phyloP scores from a whole-genome alignment of 345 rosid genomes.

The Salix udensis region DNA sequence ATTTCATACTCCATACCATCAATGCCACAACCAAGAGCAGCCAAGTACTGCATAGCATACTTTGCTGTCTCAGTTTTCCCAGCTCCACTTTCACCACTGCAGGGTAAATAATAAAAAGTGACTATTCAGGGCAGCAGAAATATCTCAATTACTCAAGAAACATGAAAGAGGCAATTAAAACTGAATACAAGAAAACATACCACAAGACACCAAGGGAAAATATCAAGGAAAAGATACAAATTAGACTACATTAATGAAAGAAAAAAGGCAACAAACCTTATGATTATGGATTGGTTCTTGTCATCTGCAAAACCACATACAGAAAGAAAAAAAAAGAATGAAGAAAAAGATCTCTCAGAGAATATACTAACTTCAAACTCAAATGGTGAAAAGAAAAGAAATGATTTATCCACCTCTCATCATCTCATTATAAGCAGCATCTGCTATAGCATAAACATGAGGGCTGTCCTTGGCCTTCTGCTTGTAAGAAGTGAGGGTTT shows the following conservation, averaged over 20 bases:
- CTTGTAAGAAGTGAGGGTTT: slow-evolving; percentile 50
- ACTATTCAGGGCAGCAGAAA: not conserved
- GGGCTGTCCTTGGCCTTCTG: slow-evolving; percentile 60
- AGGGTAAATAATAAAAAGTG: slow-evolving; percentile 15
- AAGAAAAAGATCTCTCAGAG: slow-evolving; percentile 4
- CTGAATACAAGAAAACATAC: slow-evolving; percentile 6
- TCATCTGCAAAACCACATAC: slow-evolving; percentile 53
- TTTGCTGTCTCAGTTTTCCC: slow-evolving; percentile 99
- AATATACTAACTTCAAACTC: slow-evolving; percentile 13
- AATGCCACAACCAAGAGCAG: slow-evolving; percentile 76
- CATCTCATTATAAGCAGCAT: slow-evolving; percentile 82
- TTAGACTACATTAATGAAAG: not conserved
- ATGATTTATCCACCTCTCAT: slow-evolving; percentile 64
- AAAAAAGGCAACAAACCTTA: slow-evolving; percentile 56
- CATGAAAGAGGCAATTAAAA: not conserved
- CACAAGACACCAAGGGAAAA: not conserved
- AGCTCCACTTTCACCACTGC: slow-evolving; percentile 98
- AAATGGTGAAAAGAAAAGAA: slow-evolving; percentile 12
- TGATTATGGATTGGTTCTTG: slow-evolving; percentile 80
- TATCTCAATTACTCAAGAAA: slow-evolving; percentile 3
- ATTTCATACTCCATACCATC: slow-evolving; percentile 65
- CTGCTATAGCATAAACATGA: slow-evolving; percentile 81
- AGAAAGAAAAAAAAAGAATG: not conserved
- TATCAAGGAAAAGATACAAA: not conserved
- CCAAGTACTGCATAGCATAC: slow-evolving; percentile 83